Base-by-base conservation (phyloP, 257 asterid species). In the Primulina huaijiensis region DNA sequence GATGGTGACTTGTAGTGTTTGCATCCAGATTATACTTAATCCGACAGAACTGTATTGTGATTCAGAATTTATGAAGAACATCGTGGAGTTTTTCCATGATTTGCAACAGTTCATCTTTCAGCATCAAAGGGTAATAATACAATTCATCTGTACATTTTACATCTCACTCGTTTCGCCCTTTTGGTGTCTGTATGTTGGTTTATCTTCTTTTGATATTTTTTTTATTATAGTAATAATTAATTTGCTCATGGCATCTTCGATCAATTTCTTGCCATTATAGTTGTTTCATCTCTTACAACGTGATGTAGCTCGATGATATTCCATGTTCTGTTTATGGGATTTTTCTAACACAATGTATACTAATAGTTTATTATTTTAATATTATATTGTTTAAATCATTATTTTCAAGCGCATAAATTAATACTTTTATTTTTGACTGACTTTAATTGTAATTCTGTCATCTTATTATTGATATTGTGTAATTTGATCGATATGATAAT, bases 31-130 rank as follows among this genome's bases (percentile, higher is more conserved):
- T 70, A 76, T 74, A 56, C 75, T 90, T 58, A 79, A 80, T 79
- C 88, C 99, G 60, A 58, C 86, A 72, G 88, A 81, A 75, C 67
- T 89, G 65, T 77, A 77, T 60, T 87, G 88, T 73, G 95, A 93
- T 75, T 60, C 77, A 52, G 80, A 80, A 61, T 87, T 86, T 78
- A 62, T 93, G 71, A 84, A 81, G 83, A 84, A 83, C 77, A 73
- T 87, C 52, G 29, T 78, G 82, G 87, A 67, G 62, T 87, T 86
- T 81, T 76, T 82, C 61, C 67, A 74, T 65, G 81, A 81, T 77
- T 74, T 86, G 70, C 83, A 70, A 40, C 73, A 72, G 67, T 64
- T 81, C 76, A 79, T 83, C 75, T 87, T 82, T 82, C 96, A 84
- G 75, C 84, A 85, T 74, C 81, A 87, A 79, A 89, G 95, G 85